Base-by-base conservation (phyloP, 805 yeast genomes). In the Metschnikowia shivogae region DNA sequence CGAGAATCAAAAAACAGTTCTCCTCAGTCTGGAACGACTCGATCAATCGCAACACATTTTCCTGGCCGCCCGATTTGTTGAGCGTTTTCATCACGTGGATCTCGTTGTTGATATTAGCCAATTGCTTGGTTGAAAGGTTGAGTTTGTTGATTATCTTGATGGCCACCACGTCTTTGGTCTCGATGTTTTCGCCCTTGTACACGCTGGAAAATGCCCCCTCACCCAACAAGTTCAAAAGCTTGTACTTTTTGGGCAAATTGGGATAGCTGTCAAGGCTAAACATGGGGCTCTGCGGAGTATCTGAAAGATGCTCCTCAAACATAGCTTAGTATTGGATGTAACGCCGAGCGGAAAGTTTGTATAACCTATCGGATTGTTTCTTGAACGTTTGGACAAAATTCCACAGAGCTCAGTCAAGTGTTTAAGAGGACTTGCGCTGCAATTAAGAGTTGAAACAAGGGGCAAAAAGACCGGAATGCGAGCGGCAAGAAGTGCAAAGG, bases 171-270 rank as follows among this genome's bases (percentile, higher is more conserved):
- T 69, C 62, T 6, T 65, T 65, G 0, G 75, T 61, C 1, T 54
- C 50, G 5, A 60, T 39, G 54, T 78, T 71, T 28, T 56, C 49
- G 4, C 88, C 90, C 43, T 78, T 77, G 63, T 80, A 83, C 13
- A 86, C 95, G 27, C 79, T 75, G 3, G 90, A 84, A 53, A 86
- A 86, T 0, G 95, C 90, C 22, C 95, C 95, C 61, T 86, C 93
- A 7, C 95, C 95, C 50, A 86, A 75, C 39, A 73, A 72, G 20
- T 73, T 76, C 43, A 68, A 45, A 26, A 79, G 62, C 37, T 68
- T 59, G 58, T 78, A 79, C 46, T 68, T 60, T 6, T 36, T n/a
- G 13, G 71, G 67, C 44, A 72, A 59, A 40, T 61, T 60, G 3
- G 75, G 73, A 36, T 65, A 71, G 42, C 59, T 44, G 12, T 46